Evolutionary conservation across 2,329 filamentous ascomycete species (phyloP).

Genomic region (Thelonectria olida): DNA sequence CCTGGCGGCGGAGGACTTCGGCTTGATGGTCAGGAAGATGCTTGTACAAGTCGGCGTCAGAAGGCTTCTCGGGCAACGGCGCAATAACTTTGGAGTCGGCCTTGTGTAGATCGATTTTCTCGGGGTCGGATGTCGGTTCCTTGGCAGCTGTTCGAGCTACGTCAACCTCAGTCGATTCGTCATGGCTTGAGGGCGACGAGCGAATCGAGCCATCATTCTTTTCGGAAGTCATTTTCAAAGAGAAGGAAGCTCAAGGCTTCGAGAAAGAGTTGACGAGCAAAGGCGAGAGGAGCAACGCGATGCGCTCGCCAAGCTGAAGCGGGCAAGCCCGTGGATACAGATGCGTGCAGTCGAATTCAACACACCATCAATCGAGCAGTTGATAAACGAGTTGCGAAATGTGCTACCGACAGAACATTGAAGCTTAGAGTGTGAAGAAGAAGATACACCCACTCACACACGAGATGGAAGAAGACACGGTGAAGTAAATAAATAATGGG

Average conservation of each 20-base stretch:
- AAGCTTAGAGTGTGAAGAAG: background rate
- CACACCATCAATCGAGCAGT: background rate
- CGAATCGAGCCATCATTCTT: constrained; percentile 40
- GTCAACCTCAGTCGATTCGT: constrained; percentile 45
- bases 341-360: constrained; percentile 8
- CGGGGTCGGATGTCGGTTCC: constrained; percentile 23
- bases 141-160: constrained; percentile 22
- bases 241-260: background rate
- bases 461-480: background rate
- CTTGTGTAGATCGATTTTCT: constrained; percentile 47
- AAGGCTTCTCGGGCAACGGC: constrained; percentile 42
- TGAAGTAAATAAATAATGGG: constrained; percentile 13
- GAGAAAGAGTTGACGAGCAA: background rate
- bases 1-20: constrained; percentile 73
- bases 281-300: background rate
- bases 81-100: constrained; percentile 54
- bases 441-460: background rate
- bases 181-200: constrained; percentile 47
- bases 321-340: constrained; percentile 9
- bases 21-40: constrained; percentile 74
- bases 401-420: background rate
- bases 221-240: background rate
- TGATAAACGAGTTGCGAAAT: background rate
- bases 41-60: constrained; percentile 62
- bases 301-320: constrained; percentile 4